Evolutionary conservation across 2,329 filamentous ascomycete genomes (phyloP), one percentile per base, ranked within the genome.

Genomic region (Leptodontidium sp.): DNA sequence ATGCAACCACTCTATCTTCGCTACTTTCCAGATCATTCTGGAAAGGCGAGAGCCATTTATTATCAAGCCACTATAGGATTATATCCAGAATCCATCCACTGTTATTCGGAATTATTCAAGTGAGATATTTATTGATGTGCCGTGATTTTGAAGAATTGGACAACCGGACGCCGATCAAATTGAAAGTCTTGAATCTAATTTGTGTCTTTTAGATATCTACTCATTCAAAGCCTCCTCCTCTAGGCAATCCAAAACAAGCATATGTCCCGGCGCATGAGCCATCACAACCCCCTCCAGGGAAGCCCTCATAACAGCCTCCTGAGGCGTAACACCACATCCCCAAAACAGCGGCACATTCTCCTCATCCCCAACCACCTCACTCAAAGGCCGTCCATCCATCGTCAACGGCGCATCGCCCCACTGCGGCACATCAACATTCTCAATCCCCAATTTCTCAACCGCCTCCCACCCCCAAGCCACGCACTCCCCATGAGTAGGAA

Each of bases 291-390:
- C 89, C 58, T 85, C 40, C 74, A 57, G 89, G 74, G 8, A 79
- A 5, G 87, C 86, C 67, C 80, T 81, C 82, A 89, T 85, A 1
- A 91, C 86, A 15, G 87, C 88, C 74, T 89, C 85, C 75, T 91
- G 88, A 1, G 89, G 88, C 47, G 89, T 91, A 12, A 91, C 88
- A 43, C 88, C 88, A 74, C 88, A 91, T 0, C 87, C 89, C 87
- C 88, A 87, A 71, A 88, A 88, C 4, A 88, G 83, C 0, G 86
- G 86, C 38, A 89, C 80, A 62, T 62, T 50, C 1, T 83, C 50
- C 35, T 55, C 59, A 21, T 64, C 43, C 15, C 77, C 78, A 17
- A 76, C 72, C 1, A 76, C 66, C 32, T 78, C 76, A 14, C 78
- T 70, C 32, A 81, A 70, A 29, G 77, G 77, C 63, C 77, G 74